Evolutionary conservation across 345 rosid species (phyloP), one percentile per base, ranked within the genome.

Genomic region (Linum usitatissimum): DNA sequence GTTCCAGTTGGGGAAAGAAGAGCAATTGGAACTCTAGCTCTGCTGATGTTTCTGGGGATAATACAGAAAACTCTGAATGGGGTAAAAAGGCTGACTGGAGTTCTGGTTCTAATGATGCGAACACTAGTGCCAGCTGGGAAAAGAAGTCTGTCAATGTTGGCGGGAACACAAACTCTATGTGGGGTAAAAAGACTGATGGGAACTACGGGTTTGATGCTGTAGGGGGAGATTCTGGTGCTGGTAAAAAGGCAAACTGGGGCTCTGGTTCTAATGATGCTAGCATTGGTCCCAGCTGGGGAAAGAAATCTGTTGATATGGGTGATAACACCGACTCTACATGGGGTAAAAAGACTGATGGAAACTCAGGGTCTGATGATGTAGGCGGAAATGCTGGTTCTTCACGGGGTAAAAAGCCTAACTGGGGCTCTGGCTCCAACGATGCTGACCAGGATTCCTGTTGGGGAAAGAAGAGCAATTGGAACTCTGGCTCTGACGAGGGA

Each of bases 201-300:
- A 72, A 63, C 45, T 59, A 30, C 4, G 71, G 65, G 18, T 64
- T 66, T 15, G n/a, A 49, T 57, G 73, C 39, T 23, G 56, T n/a
- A 1, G 42, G 48, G 18, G 20, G 15, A 34, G 64, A 59, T 23
- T 30, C 17, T 2, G 31, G 69, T 30, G 19, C 66, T 18, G 70
- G 56, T 9, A 66, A 59, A 30, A 67, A 31, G 30, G 38, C 57
- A 13, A 45, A 51, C 21, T 57, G 48, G 68, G 49, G 53, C 42
- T 62, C 61, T 71, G 71, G 66, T 40, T 45, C 74, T 2, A 34
- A 20, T 62, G 71, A 59, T 45, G 38, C 3, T 7, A 34, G 8
- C 38, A 34, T 34, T 5, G 38, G 38, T 34, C 8, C 38, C 38
- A 34, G 38, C 38, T 34, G 38, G 38, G 38, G 4, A 34, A 34